Percentiles rank a stretch among this genome's conserved stretches.
Evolutionary conservation across 139 green algal species (phyloP).

Genomic region (Tetradesmus obliquus): DNA sequence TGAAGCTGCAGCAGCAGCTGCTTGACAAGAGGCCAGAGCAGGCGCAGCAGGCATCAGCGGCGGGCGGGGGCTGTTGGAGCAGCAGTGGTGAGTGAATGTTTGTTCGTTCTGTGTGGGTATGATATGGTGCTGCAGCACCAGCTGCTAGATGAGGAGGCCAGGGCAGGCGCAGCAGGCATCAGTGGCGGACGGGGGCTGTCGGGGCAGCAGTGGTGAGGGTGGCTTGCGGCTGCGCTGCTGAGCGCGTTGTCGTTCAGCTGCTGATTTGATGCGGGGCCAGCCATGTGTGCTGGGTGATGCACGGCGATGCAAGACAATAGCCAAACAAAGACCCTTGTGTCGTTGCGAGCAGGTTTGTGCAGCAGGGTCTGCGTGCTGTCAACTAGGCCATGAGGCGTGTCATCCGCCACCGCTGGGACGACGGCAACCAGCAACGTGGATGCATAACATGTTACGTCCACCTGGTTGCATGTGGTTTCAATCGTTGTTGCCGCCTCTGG

Average conservation of each 20-base stretch:
- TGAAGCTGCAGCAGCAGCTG: conserved; percentile 59
- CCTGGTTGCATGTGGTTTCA: too few species aligned
- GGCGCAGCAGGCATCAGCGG: conserved; percentile 33
- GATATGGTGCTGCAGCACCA: not conserved
- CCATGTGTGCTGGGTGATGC: too few species aligned
- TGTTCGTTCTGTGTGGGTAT: not conserved
- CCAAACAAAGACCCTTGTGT: not conserved
- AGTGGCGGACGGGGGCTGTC: conserved; percentile 49
- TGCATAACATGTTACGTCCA: too few species aligned
- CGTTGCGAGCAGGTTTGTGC: not conserved
- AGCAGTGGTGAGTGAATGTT: conserved; percentile 72
- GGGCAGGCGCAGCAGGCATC: conserved; percentile 33
- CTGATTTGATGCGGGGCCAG: too few species aligned
- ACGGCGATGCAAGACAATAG: not conserved
- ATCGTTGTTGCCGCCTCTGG: too few species aligned
- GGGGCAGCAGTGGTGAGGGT: conserved; percentile 77
- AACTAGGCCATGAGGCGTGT: conserved; percentile 96
- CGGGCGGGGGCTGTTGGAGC: conserved; percentile 61
- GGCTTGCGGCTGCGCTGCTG: not conserved
- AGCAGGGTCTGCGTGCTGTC: conserved; percentile 79
- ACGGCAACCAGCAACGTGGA: conserved; percentile 58
- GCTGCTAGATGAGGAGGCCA: not conserved
- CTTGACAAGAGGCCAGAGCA: conserved; percentile 75
- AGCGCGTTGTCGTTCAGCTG: too few species aligned
- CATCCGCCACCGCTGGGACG: conserved; percentile 71